Conservation (phyloP, 2,329 filamentous ascomycete genomes). For the Whalleya microplaca region DNA sequence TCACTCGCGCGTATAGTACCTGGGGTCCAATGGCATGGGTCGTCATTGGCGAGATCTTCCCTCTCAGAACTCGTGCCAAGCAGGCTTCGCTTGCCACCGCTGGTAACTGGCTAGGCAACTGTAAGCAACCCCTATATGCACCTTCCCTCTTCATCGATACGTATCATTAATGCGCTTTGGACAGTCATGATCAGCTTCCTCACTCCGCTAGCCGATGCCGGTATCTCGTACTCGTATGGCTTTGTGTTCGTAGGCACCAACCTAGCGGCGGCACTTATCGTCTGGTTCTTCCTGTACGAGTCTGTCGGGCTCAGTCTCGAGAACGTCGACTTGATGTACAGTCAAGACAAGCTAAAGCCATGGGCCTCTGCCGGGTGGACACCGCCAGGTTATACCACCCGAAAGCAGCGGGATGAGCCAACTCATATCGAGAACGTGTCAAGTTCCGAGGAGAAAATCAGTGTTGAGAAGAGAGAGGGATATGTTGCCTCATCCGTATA, state of each 20-base stretch:
- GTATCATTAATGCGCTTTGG: neutral
- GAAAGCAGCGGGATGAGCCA: constrained; percentile 32
- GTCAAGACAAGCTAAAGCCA: constrained; percentile 59
- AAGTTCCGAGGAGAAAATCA: neutral
- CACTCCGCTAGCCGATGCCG: constrained; percentile 65
- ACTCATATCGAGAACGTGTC: neutral
- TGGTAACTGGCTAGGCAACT: constrained; percentile 65
- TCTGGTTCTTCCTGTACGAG: constrained; percentile 74
- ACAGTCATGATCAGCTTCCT: constrained; percentile 67
- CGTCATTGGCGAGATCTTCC: constrained; percentile 68
- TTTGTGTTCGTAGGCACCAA: constrained; percentile 69
- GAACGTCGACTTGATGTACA: constrained; percentile 74
- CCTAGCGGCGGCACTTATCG: constrained; percentile 58
- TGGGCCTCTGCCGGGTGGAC: constrained; percentile 62
- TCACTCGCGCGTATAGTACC: constrained; percentile 43
- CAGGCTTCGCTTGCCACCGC: constrained; percentile 59
- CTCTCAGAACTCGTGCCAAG: constrained; percentile 58
- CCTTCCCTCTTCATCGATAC: neutral
- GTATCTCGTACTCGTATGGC: constrained; percentile 66
- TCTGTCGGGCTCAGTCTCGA: constrained; percentile 68
- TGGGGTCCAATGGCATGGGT: constrained; percentile 75
- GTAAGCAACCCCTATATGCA: constrained; percentile 29
- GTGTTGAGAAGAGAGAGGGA: neutral
- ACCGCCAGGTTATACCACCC: constrained; percentile 48
- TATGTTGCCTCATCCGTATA: neutral